Evolutionary conservation across 2,329 filamentous ascomycete genomes (phyloP).

Genomic region (Monilinia vaccinii-corymbosi): DNA sequence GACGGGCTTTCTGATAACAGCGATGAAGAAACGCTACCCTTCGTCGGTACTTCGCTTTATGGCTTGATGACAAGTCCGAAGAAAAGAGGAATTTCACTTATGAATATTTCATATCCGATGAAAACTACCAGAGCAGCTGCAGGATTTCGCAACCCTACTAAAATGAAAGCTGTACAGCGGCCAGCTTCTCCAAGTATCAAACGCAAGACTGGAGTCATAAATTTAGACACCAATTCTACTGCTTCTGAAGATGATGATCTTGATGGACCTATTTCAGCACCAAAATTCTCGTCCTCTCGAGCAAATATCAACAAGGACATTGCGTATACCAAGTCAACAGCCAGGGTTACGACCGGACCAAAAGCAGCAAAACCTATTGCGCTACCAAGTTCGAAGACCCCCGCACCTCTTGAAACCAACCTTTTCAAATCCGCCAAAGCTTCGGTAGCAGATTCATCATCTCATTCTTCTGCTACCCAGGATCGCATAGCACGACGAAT

Average conservation of each 20-base stretch:
- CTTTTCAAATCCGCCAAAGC: neutral
- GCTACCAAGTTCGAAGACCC: neutral
- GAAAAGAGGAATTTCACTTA: constrained; percentile 26
- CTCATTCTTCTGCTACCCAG: neutral
- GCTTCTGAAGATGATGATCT: constrained; percentile 19
- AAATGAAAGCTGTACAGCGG: neutral
- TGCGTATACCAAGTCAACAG: neutral
- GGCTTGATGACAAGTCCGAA: constrained; percentile 36
- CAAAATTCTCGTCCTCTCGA: constrained; percentile 13
- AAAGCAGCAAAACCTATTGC: neutral
- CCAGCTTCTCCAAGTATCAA: neutral
- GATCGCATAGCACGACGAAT: constrained; percentile 13
- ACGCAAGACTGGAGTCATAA: neutral
- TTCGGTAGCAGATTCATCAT: neutral
- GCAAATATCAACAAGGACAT: neutral
- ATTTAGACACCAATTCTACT: constrained; percentile 3
- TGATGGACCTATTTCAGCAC: constrained; percentile 21
- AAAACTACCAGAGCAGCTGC: constrained; percentile 27
- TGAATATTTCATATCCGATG: constrained; percentile 17
- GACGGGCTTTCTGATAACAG: constrained; percentile 24
- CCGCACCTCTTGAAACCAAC: neutral
- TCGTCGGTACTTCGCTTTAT: constrained; percentile 33
- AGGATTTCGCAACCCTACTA: constrained; percentile 22
- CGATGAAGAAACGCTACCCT: constrained; percentile 26
- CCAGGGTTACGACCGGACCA: neutral